These are phyloP conservation scores for Kwoniella europaea DNA, from an alignment of 768 basidiomycete species.

Conservation along the genomic window DNA sequence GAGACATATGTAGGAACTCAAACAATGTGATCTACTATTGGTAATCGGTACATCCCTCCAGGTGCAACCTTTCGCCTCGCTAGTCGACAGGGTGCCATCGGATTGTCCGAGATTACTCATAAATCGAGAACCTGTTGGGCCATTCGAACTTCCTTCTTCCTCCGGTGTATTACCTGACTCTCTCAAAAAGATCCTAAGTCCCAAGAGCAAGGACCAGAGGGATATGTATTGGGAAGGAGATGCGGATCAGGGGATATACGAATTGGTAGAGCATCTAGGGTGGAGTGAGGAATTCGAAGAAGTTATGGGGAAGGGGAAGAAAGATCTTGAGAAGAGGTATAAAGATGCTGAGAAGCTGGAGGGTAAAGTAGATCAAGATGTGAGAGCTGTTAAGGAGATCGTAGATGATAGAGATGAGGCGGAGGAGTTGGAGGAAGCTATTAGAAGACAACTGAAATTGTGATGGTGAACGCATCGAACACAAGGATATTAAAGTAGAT, in stretches of 20 bases:
- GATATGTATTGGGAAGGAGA: constrained; percentile 43
- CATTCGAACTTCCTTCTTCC: constrained; percentile 24
- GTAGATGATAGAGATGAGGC: not conserved
- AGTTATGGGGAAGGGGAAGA: constrained; percentile 22
- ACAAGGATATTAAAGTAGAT: no score
- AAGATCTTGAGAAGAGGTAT: constrained; percentile 26
- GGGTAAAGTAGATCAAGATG: constrained; percentile 8
- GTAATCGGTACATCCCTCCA: constrained; percentile 81
- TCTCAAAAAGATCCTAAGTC: not conserved
- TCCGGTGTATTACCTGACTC: not conserved
- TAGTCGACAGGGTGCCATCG: constrained; percentile 66
- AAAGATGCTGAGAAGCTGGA: constrained; percentile 7
- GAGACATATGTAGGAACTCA: constrained; percentile 58
- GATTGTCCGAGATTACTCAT: constrained; percentile 82
- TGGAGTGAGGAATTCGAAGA: constrained; percentile 62
- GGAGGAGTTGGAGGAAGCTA: constrained; percentile 9
- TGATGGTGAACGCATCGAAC: not conserved
- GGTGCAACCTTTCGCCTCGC: constrained; percentile 78
- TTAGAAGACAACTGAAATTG: constrained; percentile 15
- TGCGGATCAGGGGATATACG: constrained; percentile 67
- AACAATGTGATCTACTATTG: constrained; percentile 80
- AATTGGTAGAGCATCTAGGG: constrained; percentile 71
- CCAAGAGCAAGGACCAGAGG: not conserved
- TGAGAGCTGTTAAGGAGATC: constrained; percentile 2
- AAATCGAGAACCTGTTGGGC: constrained; percentile 80